Conservation (phyloP, 2,329 filamentous ascomycete genomes). For the Thielaviopsis punctulata region DNA sequence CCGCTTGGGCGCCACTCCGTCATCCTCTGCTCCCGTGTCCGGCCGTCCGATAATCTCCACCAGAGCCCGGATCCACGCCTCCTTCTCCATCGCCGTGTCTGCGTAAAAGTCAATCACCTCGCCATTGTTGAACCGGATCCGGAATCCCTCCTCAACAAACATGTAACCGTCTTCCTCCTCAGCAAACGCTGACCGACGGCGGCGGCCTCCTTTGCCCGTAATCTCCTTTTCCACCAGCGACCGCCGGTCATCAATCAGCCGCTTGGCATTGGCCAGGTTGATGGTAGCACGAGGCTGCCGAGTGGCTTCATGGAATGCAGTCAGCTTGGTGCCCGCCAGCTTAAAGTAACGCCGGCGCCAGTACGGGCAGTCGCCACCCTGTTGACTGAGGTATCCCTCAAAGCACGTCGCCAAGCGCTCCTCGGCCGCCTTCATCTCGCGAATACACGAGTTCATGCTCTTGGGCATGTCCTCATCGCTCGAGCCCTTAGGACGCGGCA, state of each 20-base stretch:
- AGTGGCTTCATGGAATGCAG: slow-evolving; percentile 89
- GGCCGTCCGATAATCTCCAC: slow-evolving; percentile 49
- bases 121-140: slow-evolving; percentile 93
- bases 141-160: slow-evolving; percentile 98
- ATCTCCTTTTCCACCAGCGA: slow-evolving; percentile 72
- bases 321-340: slow-evolving; percentile 75
- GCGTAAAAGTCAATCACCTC: slow-evolving; percentile 98
- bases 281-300: slow-evolving; percentile 92
- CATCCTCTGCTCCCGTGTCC: slow-evolving; percentile 26
- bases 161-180: slow-evolving; percentile 99
- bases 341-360: slow-evolving; percentile 98
- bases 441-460: slow-evolving; percentile 93
- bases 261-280: slow-evolving; percentile 81
- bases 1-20: slow-evolving; percentile 27
- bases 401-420: slow-evolving; percentile 59
- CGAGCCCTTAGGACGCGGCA: slow-evolving; percentile 74
- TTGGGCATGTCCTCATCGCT: slow-evolving; percentile 96
- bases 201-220: slow-evolving; percentile 55
- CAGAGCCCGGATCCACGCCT: slow-evolving; percentile 85
- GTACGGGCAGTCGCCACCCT: slow-evolving; percentile 96
- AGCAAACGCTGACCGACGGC: slow-evolving; percentile 85
- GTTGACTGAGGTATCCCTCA: slow-evolving; percentile 85
- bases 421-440: slow-evolving; percentile 83
- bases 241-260: slow-evolving; percentile 82
- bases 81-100: slow-evolving; percentile 72